phyloP scores from a whole-genome alignment of 805 yeast species.

The Wickerhamomyces sydowiorum region DNA sequence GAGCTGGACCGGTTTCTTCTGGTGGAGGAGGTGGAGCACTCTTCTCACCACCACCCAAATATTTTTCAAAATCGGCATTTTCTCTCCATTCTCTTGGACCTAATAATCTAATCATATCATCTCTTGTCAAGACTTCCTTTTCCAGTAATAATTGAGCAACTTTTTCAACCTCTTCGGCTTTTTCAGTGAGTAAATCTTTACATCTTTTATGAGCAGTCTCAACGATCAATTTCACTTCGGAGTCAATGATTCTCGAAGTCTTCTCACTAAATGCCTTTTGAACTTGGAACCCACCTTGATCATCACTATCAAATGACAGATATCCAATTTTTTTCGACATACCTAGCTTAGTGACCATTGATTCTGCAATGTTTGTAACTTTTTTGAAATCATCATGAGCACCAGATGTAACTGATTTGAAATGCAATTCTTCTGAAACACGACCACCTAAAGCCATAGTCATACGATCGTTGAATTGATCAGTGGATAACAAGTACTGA shows the following conservation, averaged over 20 bases:
- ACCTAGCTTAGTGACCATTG: conserved; percentile 90
- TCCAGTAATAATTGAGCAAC: conserved; percentile 83
- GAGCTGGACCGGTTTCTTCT: conserved; percentile 1
- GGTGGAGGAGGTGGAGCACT: conserved; percentile 1
- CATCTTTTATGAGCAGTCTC: conserved; percentile 72
- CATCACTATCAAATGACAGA: conserved; percentile 46
- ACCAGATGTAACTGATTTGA: conserved; percentile 89
- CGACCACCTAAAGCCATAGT: conserved; percentile 97
- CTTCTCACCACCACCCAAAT: conserved; percentile 37
- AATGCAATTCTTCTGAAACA: conserved; percentile 91
- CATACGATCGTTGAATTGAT: conserved; percentile 85
- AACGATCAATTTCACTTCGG: conserved; percentile 75
- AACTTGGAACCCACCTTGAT: conserved; percentile 59
- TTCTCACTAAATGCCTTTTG: conserved; percentile 88
- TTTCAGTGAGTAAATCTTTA: conserved; percentile 58
- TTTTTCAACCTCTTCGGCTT: conserved; percentile 67
- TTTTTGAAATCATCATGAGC: conserved; percentile 96
- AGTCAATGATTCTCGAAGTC: conserved; percentile 76
- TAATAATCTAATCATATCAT: conserved; percentile 82
- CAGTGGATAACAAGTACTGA: conserved; percentile 67
- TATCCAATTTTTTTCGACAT: conserved; percentile 88
- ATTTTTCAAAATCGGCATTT: conserved; percentile 85
- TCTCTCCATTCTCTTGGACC: conserved; percentile 94
- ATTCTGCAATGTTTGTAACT: conserved; percentile 87
- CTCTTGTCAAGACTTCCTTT: conserved; percentile 89